Percentiles rank a stretch among this genome's conserved stretches.
Conservation (phyloP, 305 asterid species). For the Caryopteris hybrid region DNA sequence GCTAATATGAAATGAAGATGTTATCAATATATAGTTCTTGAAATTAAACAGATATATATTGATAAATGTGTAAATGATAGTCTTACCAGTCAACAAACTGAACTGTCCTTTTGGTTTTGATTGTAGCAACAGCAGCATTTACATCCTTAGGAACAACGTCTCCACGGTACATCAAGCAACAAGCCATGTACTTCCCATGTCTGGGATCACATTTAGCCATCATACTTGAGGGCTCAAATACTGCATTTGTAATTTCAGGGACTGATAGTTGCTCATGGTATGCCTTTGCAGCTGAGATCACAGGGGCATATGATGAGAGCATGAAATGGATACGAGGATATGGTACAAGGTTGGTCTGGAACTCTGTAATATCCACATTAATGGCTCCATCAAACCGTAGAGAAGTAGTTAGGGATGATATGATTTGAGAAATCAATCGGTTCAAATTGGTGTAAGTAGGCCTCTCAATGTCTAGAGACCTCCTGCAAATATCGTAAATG, state of each 20-base stretch:
- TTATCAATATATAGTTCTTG: not conserved
- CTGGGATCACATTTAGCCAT: constrained; percentile 67
- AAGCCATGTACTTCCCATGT: constrained; percentile 63
- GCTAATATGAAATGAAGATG: not conserved
- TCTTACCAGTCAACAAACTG: constrained; percentile 64
- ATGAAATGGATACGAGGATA: constrained; percentile 67
- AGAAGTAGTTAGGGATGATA: constrained; percentile 61
- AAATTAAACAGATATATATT: not conserved
- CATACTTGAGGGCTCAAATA: constrained; percentile 61
- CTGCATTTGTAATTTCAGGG: constrained; percentile 57
- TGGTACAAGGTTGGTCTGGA: constrained; percentile 64
- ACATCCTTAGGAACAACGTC: constrained; percentile 66
- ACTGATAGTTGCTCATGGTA: constrained; percentile 60
- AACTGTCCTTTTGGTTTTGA: no score
- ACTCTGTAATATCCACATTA: constrained; percentile 56
- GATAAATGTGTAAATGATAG: not conserved
- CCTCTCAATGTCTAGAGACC: constrained; percentile 61
- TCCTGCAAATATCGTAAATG: constrained; percentile 59
- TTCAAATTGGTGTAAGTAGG: constrained; percentile 61
- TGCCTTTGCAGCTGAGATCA: constrained; percentile 60
- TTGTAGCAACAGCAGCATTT: constrained; percentile 57
- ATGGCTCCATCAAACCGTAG: constrained; percentile 69
- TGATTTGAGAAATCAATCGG: constrained; percentile 56
- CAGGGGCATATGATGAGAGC: constrained; percentile 68
- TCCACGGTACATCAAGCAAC: constrained; percentile 65